These are phyloP conservation scores for Trichoderma oligosporum DNA, from an alignment of 2,329 filamentous ascomycete species.

Conservation along the genomic window DNA sequence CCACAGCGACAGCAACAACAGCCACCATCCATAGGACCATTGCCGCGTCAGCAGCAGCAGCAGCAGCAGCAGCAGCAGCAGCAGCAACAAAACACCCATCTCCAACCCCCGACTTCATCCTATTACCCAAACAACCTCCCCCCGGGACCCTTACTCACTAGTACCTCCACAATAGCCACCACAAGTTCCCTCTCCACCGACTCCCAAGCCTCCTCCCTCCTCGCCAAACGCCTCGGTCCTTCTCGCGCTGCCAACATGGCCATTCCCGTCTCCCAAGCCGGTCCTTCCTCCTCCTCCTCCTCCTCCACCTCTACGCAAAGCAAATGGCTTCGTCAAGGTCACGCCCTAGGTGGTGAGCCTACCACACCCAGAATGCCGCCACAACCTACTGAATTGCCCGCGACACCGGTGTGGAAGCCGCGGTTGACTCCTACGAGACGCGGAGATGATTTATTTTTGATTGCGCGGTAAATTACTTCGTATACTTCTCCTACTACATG, in stretches of 20 bases:
- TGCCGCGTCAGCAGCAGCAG: conserved; percentile 22
- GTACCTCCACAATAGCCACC: conserved; percentile 24
- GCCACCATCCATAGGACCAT: conserved; percentile 12
- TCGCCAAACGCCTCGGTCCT: conserved; percentile 50
- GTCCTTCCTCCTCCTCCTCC: conserved; percentile 25
- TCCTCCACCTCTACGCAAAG: too few species aligned
- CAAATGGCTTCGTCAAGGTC: conserved; percentile 11
- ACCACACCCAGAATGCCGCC: conserved; percentile 5
- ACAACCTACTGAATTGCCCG: conserved; percentile 17
- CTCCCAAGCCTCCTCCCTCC: conserved; percentile 46
- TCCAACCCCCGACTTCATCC: conserved; percentile 17
- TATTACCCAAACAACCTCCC: conserved; percentile 9
- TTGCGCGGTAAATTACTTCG: conserved; percentile 41
- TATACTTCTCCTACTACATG: not conserved
- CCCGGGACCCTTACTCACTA: conserved; percentile 17
- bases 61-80: conserved; percentile 24
- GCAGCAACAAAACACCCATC: conserved; percentile 23
- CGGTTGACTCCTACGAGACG: conserved; percentile 63
- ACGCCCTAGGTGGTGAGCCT: not conserved
- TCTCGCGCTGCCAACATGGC: conserved; percentile 48
- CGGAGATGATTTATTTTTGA: conserved; percentile 61
- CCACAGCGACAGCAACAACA: conserved; percentile 20
- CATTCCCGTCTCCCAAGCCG: conserved; percentile 28
- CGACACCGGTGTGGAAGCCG: conserved; percentile 42
- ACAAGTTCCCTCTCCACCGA: conserved; percentile 36